Percentiles rank a stretch among this genome's conserved stretches.
These are phyloP conservation scores for Microdochium paspali DNA, from an alignment of 2,329 filamentous ascomycete genomes.

Conservation along the genomic window DNA sequence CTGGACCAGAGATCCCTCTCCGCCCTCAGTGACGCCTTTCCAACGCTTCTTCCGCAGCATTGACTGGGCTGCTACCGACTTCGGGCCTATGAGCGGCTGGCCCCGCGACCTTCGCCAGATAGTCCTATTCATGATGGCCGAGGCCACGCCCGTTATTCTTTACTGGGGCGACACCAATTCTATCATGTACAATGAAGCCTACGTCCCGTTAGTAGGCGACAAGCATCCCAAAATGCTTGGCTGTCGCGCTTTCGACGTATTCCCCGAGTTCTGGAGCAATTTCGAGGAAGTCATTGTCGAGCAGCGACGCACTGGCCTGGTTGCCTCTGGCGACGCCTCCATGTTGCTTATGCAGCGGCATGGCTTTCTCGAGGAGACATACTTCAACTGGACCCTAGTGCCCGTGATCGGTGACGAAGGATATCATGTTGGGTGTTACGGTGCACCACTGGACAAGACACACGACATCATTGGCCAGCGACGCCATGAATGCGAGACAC, in stretches of 20 bases:
- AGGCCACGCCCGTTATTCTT: conserved; percentile 21
- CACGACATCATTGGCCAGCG: conserved; percentile 22
- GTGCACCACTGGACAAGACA: conserved; percentile 15
- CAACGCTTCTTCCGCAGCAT: conserved; percentile 19
- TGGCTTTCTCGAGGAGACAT: conserved; percentile 26
- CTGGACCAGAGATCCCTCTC: conserved; percentile 9
- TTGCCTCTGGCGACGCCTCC: conserved; percentile 13
- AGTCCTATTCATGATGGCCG: conserved; percentile 22
- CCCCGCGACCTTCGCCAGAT: conserved; percentile 25
- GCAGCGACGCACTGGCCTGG: conserved; percentile 13
- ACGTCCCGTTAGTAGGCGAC: conserved; percentile 16
- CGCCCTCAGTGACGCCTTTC: conserved; percentile 9
- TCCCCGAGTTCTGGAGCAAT: conserved; percentile 22
- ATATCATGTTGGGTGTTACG: conserved; percentile 18
- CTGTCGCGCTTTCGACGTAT: conserved; percentile 25
- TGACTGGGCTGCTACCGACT: conserved; percentile 29
- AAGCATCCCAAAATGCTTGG: conserved; percentile 24
- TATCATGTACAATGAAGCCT: conserved; percentile 26
- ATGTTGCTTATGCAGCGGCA: conserved; percentile 20
- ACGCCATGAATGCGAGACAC: conserved; percentile 26
- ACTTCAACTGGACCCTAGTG: conserved; percentile 31
- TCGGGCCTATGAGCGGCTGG: conserved; percentile 30
- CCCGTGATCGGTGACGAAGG: conserved; percentile 27
- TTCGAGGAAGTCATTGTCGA: conserved; percentile 17
- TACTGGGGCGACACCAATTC: conserved; percentile 22